phyloP scores from a whole-genome alignment of 768 basidiomycete species.

The Termitomyces sp. region DNA sequence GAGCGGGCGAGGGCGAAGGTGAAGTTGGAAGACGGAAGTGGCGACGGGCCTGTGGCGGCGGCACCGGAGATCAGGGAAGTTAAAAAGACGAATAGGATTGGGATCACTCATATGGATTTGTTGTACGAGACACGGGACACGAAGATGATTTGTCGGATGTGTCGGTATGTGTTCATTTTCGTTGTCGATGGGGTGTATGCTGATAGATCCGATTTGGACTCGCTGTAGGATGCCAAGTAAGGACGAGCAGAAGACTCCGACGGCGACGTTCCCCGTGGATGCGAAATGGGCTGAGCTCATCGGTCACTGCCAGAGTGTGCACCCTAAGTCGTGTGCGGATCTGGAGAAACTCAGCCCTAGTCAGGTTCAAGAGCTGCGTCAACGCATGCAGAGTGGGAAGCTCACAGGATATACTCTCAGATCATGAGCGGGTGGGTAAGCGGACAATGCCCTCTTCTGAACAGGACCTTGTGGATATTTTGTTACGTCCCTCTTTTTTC shows the following conservation, averaged over 20 bases:
- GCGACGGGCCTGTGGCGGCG: not conserved
- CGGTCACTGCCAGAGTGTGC: slow-evolving; percentile 29
- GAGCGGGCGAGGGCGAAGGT: not conserved
- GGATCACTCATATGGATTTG: slow-evolving; percentile 31
- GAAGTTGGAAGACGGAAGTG: not conserved
- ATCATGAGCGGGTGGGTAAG: not conserved
- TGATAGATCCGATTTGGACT: not conserved
- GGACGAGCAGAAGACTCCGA: not conserved
- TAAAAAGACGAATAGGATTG: slow-evolving; percentile 22
- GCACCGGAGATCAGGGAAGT: not conserved
- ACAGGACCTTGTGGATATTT: not conserved
- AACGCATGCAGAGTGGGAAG: slow-evolving; percentile 21
- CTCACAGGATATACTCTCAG: slow-evolving; percentile 10
- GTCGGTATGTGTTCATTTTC: slow-evolving; percentile 23
- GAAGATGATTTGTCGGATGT: slow-evolving; percentile 29
- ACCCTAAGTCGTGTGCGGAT: slow-evolving; percentile 30
- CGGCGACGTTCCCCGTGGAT: slow-evolving; percentile 23
- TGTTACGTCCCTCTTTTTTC: not conserved
- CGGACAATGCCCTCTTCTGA: not conserved
- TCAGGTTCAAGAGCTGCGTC: slow-evolving; percentile 33
- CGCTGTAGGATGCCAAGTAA: slow-evolving; percentile 8
- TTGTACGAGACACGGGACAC: slow-evolving; percentile 26
- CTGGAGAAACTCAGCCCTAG: slow-evolving; percentile 29
- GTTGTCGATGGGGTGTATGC: not conserved
- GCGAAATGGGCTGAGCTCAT: slow-evolving; percentile 32